A percentile compares a stretch with the other conserved stretches of the same genome.
Conservation (phyloP, 306 rosid genomes). For the Nissolia schottii region DNA sequence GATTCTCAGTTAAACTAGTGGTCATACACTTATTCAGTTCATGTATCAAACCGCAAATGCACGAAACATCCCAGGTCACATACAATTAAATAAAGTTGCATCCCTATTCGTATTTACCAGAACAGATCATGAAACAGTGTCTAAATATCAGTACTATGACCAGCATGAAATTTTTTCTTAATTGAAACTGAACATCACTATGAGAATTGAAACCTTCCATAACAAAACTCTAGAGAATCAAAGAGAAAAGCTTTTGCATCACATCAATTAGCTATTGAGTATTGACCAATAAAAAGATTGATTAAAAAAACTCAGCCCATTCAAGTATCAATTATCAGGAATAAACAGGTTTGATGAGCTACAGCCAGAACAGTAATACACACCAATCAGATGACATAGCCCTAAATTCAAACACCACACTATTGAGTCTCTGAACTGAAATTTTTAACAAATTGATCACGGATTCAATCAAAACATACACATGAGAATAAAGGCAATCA, state of each 20-base stretch:
- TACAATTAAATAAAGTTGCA: neutral
- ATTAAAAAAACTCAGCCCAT: neutral
- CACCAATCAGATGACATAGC: neutral
- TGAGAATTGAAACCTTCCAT: neutral
- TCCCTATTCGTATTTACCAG: neutral
- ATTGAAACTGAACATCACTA: neutral
- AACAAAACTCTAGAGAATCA: neutral
- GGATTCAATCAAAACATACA: neutral
- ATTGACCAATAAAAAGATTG: neutral
- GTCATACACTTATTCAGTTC: neutral
- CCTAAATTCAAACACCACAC: constrained; percentile 1
- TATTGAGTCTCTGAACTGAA: neutral
- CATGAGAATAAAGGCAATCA: neutral
- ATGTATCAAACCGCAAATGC: constrained; percentile 10
- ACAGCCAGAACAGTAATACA: neutral
- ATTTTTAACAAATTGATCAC: neutral
- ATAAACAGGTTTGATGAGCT: neutral
- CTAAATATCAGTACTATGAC: neutral
- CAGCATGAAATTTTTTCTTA: neutral
- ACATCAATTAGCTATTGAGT: neutral
- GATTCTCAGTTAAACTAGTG: neutral
- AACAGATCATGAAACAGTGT: neutral
- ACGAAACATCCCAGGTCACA: neutral
- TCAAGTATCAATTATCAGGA: neutral
- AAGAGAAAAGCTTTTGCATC: neutral